Evolutionary conservation across 768 basidiomycete genomes (phyloP).

Genomic region (Lentinula guzmanii): DNA sequence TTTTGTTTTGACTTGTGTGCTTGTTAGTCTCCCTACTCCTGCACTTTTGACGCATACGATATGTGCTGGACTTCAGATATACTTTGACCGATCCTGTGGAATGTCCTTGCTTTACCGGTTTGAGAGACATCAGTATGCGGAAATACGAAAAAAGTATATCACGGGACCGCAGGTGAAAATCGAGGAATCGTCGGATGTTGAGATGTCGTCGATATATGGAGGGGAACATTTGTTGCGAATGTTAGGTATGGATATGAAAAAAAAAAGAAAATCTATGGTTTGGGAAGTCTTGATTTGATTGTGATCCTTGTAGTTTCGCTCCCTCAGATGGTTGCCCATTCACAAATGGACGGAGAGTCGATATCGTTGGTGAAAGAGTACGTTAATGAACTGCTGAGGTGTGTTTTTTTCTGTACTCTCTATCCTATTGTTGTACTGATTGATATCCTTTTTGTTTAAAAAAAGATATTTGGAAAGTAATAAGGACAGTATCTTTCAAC

Average conservation of each 20-base stretch:
- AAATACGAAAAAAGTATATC: constrained; percentile 64
- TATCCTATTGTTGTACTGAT: not conserved
- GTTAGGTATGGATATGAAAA: constrained; percentile 56
- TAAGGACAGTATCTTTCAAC: constrained; percentile 64
- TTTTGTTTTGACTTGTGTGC: not conserved
- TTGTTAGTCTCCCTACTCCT: constrained; percentile 60
- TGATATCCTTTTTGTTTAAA: not conserved
- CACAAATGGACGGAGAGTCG: constrained; percentile 87
- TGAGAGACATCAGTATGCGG: constrained; percentile 89
- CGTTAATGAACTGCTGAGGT: constrained; percentile 84
- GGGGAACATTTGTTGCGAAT: constrained; percentile 91
- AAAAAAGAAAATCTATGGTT: no score
- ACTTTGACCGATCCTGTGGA: constrained; percentile 91
- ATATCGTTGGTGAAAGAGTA: constrained; percentile 82
- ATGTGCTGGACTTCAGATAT: constrained; percentile 77
- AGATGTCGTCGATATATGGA: constrained; percentile 89
- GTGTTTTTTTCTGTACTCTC: constrained; percentile 11
- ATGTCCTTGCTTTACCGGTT: constrained; percentile 91
- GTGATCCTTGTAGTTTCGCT: constrained; percentile 65
- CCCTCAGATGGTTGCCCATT: constrained; percentile 84
- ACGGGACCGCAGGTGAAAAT: constrained; percentile 58
- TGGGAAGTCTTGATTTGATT: constrained; percentile 8
- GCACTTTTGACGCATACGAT: constrained; percentile 71
- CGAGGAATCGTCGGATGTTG: constrained; percentile 57
- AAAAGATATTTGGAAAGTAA: constrained; percentile 76